Percentiles rank a stretch among this genome's conserved stretches.
phyloP scores from a whole-genome alignment of 1,139 yeast genomes.

The Hemisphaericaspora subhashii region DNA sequence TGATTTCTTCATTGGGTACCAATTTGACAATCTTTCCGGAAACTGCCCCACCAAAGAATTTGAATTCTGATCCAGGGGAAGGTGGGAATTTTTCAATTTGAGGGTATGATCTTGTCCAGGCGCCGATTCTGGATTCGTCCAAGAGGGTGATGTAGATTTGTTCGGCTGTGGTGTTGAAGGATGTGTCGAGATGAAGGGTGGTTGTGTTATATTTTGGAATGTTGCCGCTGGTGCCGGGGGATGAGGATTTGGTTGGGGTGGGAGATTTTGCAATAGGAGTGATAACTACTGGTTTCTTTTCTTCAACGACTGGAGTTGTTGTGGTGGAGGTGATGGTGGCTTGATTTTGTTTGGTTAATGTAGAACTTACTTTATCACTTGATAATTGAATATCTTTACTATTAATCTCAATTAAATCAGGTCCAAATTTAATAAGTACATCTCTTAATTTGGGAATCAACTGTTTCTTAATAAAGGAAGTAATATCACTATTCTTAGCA shows the following conservation, averaged over 20 bases:
- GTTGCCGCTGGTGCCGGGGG: conserved; percentile 14
- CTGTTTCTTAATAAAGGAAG: conserved; percentile 55
- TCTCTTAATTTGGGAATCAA: conserved; percentile 71
- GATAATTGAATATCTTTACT: conserved; percentile 84
- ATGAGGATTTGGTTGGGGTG: not conserved
- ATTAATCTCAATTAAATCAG: conserved; percentile 70
- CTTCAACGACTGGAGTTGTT: no score
- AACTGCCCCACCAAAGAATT: conserved; percentile 87
- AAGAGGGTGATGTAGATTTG: conserved; percentile 76
- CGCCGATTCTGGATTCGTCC: conserved; percentile 74
- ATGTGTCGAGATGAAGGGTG: conserved; percentile 72
- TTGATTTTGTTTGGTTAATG: conserved; percentile 67
- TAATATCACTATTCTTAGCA: conserved; percentile 50
- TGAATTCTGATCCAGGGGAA: conserved; percentile 60
- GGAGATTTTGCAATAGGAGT: not conserved
- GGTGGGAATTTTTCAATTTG: conserved; percentile 52
- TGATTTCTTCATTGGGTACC: conserved; percentile 57
- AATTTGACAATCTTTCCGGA: conserved; percentile 66
- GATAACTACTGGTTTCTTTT: conserved; percentile 5
- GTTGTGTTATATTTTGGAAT: conserved; percentile 77
- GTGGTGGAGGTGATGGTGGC: conserved; percentile 15
- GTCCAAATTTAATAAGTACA: conserved; percentile 64
- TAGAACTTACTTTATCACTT: conserved; percentile 64
- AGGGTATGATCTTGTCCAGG: conserved; percentile 87
- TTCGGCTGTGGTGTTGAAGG: conserved; percentile 84